Evolutionary conservation across 768 basidiomycete genomes (phyloP).

Genomic region (Panus rudis): DNA sequence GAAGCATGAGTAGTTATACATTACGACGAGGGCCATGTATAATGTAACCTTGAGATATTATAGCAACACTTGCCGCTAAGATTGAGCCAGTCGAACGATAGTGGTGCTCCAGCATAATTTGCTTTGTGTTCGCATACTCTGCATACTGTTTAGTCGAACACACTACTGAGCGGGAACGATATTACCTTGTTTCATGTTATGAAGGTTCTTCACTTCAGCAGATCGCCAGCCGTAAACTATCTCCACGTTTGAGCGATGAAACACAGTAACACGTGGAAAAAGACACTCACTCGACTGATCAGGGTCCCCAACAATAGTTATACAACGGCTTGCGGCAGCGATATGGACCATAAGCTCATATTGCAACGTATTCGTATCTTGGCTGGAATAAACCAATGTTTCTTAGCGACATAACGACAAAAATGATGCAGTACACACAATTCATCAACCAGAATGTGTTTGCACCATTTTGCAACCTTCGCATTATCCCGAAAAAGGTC

Average conservation of each 20-base stretch:
- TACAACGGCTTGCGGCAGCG: constrained; percentile 41
- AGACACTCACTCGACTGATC: constrained; percentile 69
- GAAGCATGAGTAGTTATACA: background rate
- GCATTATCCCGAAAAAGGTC: constrained; percentile 49
- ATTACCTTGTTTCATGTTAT: constrained; percentile 60
- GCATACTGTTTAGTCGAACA: background rate
- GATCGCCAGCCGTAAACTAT: constrained; percentile 83
- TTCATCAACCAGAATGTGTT: constrained; percentile 73
- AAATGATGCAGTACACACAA: constrained; percentile 48
- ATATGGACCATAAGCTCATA: constrained; percentile 74
- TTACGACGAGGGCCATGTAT: background rate
- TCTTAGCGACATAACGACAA: background rate
- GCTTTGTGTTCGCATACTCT: constrained; percentile 62
- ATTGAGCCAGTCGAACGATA: constrained; percentile 82
- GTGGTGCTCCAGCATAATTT: constrained; percentile 78
- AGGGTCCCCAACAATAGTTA: constrained; percentile 85
- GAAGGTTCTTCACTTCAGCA: constrained; percentile 69
- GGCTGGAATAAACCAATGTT: constrained; percentile 32
- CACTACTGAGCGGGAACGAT: too few species aligned
- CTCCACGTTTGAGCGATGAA: constrained; percentile 1
- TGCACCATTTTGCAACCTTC: constrained; percentile 48
- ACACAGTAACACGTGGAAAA: background rate
- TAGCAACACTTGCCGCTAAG: constrained; percentile 61
- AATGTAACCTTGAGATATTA: constrained; percentile 71
- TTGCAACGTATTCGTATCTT: constrained; percentile 80